Evolutionary conservation across 225 moss, liverwort and hornwort species (phyloP).

Genomic region (Pseudisothecium myosuroides): DNA sequence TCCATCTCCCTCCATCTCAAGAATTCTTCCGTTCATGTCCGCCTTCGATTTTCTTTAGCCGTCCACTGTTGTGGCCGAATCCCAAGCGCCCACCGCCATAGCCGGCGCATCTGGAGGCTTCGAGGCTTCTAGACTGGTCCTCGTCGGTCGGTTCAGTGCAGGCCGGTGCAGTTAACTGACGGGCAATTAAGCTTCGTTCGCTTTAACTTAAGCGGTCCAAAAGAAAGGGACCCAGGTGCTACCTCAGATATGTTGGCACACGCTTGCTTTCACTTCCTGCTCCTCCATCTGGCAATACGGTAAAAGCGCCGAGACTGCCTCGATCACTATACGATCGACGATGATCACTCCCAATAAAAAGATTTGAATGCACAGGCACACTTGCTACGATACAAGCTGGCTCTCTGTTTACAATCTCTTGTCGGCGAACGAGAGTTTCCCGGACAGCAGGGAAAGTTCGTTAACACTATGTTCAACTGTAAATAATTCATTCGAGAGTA

Average conservation of each 20-base stretch:
- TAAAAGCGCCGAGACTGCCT: no score
- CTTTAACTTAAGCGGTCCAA: background rate
- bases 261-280: background rate
- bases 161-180: background rate
- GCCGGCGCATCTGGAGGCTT: background rate
- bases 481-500: background rate
- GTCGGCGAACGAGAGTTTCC: background rate
- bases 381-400: no score
- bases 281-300: background rate
- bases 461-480: background rate
- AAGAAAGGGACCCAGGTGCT: background rate
- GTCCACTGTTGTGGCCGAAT: background rate
- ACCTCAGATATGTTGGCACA: background rate
- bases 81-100: background rate
- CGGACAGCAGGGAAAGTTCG: no score
- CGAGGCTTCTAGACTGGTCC: background rate
- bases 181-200: no score
- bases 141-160: background rate
- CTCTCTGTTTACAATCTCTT: background rate
- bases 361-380: background rate
- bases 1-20: background rate
- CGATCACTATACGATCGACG: no score
- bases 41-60: background rate
- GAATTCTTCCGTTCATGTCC: background rate
- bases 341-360: background rate